Conservation (phyloP, 345 rosid species). For the Tarenaya hassleriana region DNA sequence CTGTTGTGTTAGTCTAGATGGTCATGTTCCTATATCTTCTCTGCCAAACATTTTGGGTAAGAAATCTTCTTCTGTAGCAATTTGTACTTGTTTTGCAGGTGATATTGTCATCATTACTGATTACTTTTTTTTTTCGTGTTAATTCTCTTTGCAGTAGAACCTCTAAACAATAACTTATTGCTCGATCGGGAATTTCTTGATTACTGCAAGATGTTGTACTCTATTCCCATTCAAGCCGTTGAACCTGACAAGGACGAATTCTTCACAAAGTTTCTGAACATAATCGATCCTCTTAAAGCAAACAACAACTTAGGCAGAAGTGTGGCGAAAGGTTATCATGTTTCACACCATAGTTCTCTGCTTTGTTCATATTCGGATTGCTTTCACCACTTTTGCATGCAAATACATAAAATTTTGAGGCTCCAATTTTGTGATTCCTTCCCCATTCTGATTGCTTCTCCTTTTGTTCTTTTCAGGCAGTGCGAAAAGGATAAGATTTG, state of each 20-base stretch:
- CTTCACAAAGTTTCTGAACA: conserved; percentile 47
- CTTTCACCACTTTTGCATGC: no score
- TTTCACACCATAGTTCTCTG: no score
- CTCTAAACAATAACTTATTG: conserved; percentile 24
- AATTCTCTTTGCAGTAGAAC: conserved; percentile 29
- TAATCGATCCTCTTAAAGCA: conserved; percentile 57
- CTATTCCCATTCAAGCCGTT: conserved; percentile 26
- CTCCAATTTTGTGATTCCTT: no score
- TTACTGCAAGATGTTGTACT: conserved; percentile 29
- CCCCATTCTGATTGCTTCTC: no score
- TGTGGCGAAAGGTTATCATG: conserved; percentile 51
- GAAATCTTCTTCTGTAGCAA: conserved; percentile 17
- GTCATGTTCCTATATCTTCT: conserved; percentile 42
- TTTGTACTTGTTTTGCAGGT: not conserved
- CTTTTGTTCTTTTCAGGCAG: conserved; percentile 31
- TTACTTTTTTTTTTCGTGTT: not conserved
- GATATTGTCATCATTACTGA: no score
- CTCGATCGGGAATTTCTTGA: conserved; percentile 46
- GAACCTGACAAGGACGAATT: conserved; percentile 32
- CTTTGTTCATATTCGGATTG: no score
- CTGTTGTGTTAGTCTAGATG: conserved; percentile 40
- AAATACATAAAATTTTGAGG: no score
- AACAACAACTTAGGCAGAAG: conserved; percentile 72
- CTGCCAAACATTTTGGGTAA: conserved; percentile 41
- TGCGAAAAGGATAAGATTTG: conserved; percentile 48